These are phyloP conservation scores for Exophiala oligosperma DNA, from an alignment of 2,329 filamentous ascomycete species.

Conservation along the genomic window DNA sequence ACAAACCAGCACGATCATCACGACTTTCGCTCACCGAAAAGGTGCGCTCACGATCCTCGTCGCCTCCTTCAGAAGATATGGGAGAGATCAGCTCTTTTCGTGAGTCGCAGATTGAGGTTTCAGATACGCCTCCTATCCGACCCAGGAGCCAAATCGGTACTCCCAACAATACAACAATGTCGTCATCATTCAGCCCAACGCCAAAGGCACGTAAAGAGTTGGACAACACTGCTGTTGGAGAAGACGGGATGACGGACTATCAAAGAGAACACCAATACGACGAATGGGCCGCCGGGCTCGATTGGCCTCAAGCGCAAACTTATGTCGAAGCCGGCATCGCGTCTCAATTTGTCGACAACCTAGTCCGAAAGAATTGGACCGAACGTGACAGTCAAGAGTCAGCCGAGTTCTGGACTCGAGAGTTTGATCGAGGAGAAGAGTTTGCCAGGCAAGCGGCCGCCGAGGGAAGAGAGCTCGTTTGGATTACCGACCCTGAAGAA, in stretches of 20 bases:
- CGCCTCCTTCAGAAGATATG: constrained; percentile 11
- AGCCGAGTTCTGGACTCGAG: constrained; percentile 21
- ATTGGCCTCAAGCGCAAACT: constrained; percentile 14
- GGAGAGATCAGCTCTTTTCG: constrained; percentile 6
- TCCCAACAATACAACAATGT: background rate
- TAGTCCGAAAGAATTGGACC: constrained; percentile 25
- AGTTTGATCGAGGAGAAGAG: constrained; percentile 22
- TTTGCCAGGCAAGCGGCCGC: constrained; percentile 13
- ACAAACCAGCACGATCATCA: constrained; percentile 24
- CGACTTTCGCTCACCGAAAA: constrained; percentile 21
- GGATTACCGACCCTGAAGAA: constrained; percentile 21
- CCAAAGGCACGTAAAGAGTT: constrained; percentile 9
- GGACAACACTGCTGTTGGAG: constrained; percentile 18
- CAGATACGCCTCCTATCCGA: background rate
- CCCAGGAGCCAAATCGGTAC: background rate
- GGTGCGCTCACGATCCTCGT: constrained; percentile 23
- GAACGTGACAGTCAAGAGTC: constrained; percentile 18
- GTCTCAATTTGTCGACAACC: constrained; percentile 15
- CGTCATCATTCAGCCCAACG: background rate
- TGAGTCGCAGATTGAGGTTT: constrained; percentile 9
- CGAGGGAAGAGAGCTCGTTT: constrained; percentile 17
- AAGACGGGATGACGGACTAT: constrained; percentile 25
- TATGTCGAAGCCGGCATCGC: constrained; percentile 22
- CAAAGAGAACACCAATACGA: constrained; percentile 22
- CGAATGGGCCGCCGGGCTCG: constrained; percentile 19